Base-by-base conservation (phyloP, 805 yeast genomes). In the Candida broadrunensis region DNA sequence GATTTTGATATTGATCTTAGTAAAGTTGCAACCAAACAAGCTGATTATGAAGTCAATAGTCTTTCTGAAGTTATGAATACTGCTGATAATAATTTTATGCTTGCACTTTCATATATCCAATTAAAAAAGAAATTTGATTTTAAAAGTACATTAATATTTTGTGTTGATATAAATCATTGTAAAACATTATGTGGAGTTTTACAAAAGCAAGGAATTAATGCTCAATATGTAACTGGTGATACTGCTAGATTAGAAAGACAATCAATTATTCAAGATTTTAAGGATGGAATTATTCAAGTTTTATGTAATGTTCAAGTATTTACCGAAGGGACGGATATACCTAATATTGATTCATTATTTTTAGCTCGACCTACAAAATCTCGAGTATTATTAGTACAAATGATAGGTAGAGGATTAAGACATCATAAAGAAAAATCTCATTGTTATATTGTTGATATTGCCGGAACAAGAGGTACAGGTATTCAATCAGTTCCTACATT, bases 301-400 rank as follows among this genome's bases (percentile, higher is more conserved):
- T 61, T 90, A 23, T 75, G 93, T 65, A 91, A 91, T 55, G 93
- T 96, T 57, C 88, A 85, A 14, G 87, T 90, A 5, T 83, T 91
- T 51, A 90, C 96, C 0, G 98, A 90, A 58, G 98, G 98, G 0
- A 88, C 97, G 0, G 97, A 90, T 63, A 81, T 91, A 15, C 97
- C 97, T 2, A 81, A 81, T 45, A 84, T 89, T 42, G 97, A 90
- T 54, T 81, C 88, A 23, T 66, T 90, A 11, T 68, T 90, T 21
- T 60, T 90, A 24, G 85, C 87, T 3, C 65, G 97, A 25, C 96
- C 97, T 1, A 86, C 97, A 0, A 73, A 73, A 43, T 89, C 97
- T 1, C 64, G 80, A 24, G 78, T 85, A 0, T 62, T 90, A 33
- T 61, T 88, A 27, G 72, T 81, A 14, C 98, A 90, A 56, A 90